Evolutionary conservation across 306 rosid genomes (phyloP), one percentile per base, ranked within the genome.

Genomic region (Castanospermum australe): DNA sequence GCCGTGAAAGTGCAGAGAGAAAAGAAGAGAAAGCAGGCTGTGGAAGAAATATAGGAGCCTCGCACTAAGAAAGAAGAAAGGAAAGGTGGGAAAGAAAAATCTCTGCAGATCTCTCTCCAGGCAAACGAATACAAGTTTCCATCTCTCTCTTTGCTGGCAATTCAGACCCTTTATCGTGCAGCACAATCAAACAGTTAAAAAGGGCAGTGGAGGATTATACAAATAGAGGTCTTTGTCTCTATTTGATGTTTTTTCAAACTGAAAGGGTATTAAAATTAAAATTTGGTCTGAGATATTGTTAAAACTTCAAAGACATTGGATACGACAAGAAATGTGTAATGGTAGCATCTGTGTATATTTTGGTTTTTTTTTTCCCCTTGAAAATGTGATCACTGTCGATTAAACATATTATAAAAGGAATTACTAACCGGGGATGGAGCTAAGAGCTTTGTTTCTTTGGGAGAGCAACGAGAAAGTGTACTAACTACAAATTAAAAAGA

Each of bases 81-180:
- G 67, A 84, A 84, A 72, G 83, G 50, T 64, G 20, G 36, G 36
- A 39, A 21, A 36, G 55, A 35, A 73, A 67, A 1, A 70, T 71
- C 70, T 50, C 21, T 20, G 14, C 30, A 71, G 39, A 77, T 59
- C 73, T 36, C 44, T 67, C 61, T 74, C 30, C 38, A 11, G 70
- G 56, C 67, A 84, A 65, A 74, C 59, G 76, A 74, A 83, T 81
- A 55, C 81, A 80, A 48, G 75, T 74, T 84, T 64, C 7, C 7
- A 67, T 55, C 66, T 75, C 82, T 77, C 67, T 85, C 71, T 77
- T 64, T 59, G 74, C 77, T 78, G 84, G 78, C 87, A 87, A 81
- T 20, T 76, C 91, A 89, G 86, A 76, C 78, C 84, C 89, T 89
- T 85, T 87, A 81, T 81, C 88, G 88, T 79, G 89, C 70, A 79